Conservation (phyloP, 1,139 yeast genomes). For the Kodamaea ohmeri region DNA sequence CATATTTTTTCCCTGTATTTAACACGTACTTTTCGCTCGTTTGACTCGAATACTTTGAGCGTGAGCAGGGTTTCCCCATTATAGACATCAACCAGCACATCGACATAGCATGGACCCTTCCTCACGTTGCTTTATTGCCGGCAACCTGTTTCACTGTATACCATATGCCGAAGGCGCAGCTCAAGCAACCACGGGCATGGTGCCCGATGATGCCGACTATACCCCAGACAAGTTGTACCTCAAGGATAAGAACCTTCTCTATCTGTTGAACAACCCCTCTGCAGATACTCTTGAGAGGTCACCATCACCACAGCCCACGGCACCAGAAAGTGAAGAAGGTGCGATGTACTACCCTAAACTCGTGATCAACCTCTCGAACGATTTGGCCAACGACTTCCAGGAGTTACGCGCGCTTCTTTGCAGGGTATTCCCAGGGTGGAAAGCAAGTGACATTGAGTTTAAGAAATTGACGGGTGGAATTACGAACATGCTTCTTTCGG, state of each 20-base stretch:
- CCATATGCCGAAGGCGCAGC: slow-evolving; percentile 20
- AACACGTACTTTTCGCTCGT: slow-evolving; percentile 6
- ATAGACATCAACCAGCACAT: background rate
- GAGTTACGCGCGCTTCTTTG: slow-evolving; percentile 35
- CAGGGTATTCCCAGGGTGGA: slow-evolving; percentile 40
- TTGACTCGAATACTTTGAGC: slow-evolving; percentile 1
- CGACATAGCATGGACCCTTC: slow-evolving; percentile 19
- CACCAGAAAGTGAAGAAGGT: background rate
- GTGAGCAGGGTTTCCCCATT: background rate
- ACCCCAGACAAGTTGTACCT: slow-evolving; percentile 28
- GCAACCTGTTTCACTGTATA: slow-evolving; percentile 38
- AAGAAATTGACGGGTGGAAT: slow-evolving; percentile 69
- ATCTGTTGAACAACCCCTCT: slow-evolving; percentile 44
- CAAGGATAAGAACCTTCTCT: slow-evolving; percentile 38
- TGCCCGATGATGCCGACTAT: slow-evolving; percentile 18
- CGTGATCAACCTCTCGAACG: slow-evolving; percentile 32
- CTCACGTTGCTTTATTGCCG: slow-evolving; percentile 41
- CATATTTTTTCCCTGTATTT: slow-evolving; percentile 3
- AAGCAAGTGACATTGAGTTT: slow-evolving; percentile 24
- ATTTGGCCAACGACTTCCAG: slow-evolving; percentile 28
- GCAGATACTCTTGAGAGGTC: slow-evolving; percentile 11
- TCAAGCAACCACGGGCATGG: slow-evolving; percentile 9
- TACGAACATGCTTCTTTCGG: slow-evolving; percentile 68
- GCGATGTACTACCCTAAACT: slow-evolving; percentile 42
- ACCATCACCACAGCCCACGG: slow-evolving; percentile 17